phyloP scores from a whole-genome alignment of 768 basidiomycete species.

The Exidia glandulosa region DNA sequence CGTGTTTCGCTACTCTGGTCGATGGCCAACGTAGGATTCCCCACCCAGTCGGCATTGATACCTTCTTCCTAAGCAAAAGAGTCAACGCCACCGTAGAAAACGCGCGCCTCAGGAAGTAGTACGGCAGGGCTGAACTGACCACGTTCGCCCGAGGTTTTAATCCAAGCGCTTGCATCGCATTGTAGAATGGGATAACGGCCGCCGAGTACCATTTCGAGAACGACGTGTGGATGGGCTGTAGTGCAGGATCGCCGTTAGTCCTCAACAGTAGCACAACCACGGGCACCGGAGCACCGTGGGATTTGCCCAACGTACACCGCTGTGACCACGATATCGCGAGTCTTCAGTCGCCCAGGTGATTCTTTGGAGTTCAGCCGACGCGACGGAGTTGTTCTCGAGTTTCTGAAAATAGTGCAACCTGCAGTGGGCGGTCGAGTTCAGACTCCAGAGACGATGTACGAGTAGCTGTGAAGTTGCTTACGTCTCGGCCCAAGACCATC shows the following conservation, averaged over 20 bases:
- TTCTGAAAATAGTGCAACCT: constrained; percentile 7
- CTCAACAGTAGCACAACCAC: too few species aligned
- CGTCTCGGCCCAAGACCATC: background rate
- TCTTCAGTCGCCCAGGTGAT: background rate
- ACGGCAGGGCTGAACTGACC: background rate
- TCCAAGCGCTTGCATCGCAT: background rate
- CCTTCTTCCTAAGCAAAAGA: background rate
- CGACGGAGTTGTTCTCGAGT: background rate
- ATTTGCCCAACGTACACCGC: background rate
- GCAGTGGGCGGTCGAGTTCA: too few species aligned
- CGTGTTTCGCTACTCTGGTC: background rate
- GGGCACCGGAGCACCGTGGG: background rate
- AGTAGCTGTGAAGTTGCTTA: background rate
- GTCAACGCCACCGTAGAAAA: too few species aligned
- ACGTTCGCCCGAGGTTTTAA: background rate
- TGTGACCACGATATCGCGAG: background rate
- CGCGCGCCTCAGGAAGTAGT: background rate
- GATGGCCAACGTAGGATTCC: background rate
- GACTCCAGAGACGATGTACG: too few species aligned
- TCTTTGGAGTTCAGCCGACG: background rate
- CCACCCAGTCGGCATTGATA: background rate
- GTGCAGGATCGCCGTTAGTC: too few species aligned
- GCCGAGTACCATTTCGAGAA: background rate
- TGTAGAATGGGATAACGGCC: background rate
- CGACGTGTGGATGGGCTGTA: background rate